Percentiles rank a stretch among this genome's conserved stretches.
Conservation (phyloP, 1,139 yeast genomes). For the Hyphopichia buzzinii region DNA sequence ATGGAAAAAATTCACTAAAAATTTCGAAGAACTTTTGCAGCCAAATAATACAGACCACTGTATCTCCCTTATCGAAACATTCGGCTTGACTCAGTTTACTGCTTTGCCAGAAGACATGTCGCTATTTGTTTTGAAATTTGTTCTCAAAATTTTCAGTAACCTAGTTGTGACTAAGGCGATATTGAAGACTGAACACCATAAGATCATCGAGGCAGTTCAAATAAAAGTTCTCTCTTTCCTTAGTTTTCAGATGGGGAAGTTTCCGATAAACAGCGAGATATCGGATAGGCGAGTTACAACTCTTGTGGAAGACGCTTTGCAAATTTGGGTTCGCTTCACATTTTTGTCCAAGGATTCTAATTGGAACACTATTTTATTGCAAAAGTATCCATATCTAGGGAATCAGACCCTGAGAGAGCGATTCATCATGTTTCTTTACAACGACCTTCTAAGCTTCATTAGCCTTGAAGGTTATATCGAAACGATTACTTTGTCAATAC, state of each 20-base stretch:
- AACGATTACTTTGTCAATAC: slow-evolving; percentile 18
- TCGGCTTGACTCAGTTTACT: slow-evolving; percentile 2
- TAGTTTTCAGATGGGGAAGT: slow-evolving; percentile 34
- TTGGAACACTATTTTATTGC: slow-evolving; percentile 40
- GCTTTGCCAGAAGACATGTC: slow-evolving; percentile 5
- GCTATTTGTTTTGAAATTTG: background rate
- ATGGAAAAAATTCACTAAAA: slow-evolving; percentile 14
- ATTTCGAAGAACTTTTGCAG: slow-evolving; percentile 11
- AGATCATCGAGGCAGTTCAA: slow-evolving; percentile 4
- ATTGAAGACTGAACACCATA: background rate
- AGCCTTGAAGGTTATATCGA: slow-evolving; percentile 22
- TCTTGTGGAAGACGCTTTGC: slow-evolving; percentile 27
- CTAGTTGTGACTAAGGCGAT: background rate
- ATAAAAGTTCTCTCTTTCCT: slow-evolving; percentile 11
- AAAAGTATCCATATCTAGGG: slow-evolving; percentile 42
- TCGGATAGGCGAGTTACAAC: slow-evolving; percentile 22
- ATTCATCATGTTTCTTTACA: slow-evolving; percentile 29
- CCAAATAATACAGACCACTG: background rate
- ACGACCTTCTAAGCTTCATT: slow-evolving; percentile 23
- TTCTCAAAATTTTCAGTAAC: background rate
- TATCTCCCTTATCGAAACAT: background rate
- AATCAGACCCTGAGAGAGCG: slow-evolving; percentile 36
- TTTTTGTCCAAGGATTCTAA: slow-evolving; percentile 19
- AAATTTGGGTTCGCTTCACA: slow-evolving; percentile 28
- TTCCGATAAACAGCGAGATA: slow-evolving; percentile 27